These are phyloP conservation scores for Calonectria ilicicola DNA, from an alignment of 2,329 filamentous ascomycete genomes.

Conservation along the genomic window DNA sequence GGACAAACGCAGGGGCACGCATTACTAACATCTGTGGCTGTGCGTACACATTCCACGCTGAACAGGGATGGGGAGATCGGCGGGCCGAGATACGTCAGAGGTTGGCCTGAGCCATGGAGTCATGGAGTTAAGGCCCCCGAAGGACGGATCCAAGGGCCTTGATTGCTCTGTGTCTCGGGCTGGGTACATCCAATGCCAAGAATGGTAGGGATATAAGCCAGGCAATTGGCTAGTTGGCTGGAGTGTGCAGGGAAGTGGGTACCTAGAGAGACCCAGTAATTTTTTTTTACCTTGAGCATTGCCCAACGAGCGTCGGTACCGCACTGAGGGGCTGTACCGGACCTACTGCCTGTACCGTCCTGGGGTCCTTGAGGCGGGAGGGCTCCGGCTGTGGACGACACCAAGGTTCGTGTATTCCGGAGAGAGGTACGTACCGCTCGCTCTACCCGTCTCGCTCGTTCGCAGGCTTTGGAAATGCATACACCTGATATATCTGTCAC, in stretches of 20 bases:
- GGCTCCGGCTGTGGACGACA: constrained; percentile 17
- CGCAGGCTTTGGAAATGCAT: constrained; percentile 3
- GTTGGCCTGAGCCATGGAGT: constrained; percentile 8
- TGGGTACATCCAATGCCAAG: neutral
- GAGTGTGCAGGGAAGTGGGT: neutral
- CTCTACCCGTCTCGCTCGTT: constrained; percentile 15
- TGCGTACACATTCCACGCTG: constrained; percentile 29
- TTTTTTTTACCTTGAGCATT: constrained; percentile 6
- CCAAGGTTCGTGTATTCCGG: constrained; percentile 18
- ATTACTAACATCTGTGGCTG: constrained; percentile 44
- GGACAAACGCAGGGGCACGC: constrained; percentile 5
- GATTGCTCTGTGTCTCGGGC: neutral
- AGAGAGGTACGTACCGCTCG: constrained; percentile 9
- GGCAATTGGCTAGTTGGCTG: neutral
- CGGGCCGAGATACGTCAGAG: constrained; percentile 41
- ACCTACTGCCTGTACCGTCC: neutral
- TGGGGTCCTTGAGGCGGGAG: constrained; percentile 16
- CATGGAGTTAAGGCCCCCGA: neutral
- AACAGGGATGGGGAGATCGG: constrained; percentile 36
- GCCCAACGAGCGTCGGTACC: constrained; percentile 13
- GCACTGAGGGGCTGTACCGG: constrained; percentile 5
- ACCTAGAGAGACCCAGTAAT: neutral
- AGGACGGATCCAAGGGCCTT: neutral
- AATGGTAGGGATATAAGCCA: neutral
- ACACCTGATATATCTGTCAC: constrained; percentile 22